Base-by-base conservation (phyloP, 2,329 filamentous ascomycete species). In the Arthroderma uncinatum region DNA sequence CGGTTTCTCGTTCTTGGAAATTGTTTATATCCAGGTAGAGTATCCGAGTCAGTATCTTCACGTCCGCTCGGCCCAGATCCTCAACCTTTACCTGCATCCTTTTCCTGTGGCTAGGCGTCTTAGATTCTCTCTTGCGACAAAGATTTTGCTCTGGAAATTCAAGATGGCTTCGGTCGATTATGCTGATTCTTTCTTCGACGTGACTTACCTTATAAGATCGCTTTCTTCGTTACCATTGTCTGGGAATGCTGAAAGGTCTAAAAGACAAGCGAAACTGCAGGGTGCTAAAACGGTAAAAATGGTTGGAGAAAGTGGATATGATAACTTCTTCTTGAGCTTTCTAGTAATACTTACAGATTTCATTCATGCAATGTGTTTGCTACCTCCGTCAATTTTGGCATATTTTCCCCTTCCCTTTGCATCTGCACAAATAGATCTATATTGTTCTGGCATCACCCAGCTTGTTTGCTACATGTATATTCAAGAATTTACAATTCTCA, bases 41-140 rank as follows among this genome's bases (percentile, higher is more conserved):
- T 19, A 60, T 47, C 6, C 39, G 47, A 9, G 53, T 40, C 23
- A 61, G 53, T n/a, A 36, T 23, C 19, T 39, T 59, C 40, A 61
- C 57, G 23, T 61, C 58, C 4, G 33, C 33, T 10, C 50, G 56
- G 19, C 55, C 37, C 25, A 58, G 53, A 1, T 57, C 33, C 36
- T 16, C 50, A n/a, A 28, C 21, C 19, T 53, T 53, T 36, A 14
- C 10, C 30, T 53, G 50, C 34, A 34, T 53, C 16, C 21, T 53
- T 19, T 4, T 36, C 4, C 19, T 5, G 14, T 19, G 39, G 6
- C 7, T 19, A n/a, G n/a, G n/a, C 9, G 8, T 10, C 3, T 36
- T 14, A 14, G 34, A 36, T 36, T 10, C 12, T 9, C 6, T 36
- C 9, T 7, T 30, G 28, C 9, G 34, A 9, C 34, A 36, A 36